Conservation (phyloP, 805 yeast genomes). For the Candida peoriensis region DNA sequence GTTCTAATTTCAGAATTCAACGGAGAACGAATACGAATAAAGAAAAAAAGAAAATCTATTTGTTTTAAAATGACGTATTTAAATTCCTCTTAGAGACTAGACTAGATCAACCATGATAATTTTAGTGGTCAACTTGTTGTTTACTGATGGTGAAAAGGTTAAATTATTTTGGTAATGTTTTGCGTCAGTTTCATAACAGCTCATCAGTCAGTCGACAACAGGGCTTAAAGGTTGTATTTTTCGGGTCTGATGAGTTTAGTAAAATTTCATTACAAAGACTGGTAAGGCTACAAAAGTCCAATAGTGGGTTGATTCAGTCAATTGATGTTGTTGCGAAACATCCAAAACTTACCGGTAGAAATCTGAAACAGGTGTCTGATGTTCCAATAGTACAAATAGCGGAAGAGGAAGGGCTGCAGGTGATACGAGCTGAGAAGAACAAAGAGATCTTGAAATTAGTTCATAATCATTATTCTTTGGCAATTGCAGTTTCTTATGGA, state of each 20-base stretch:
- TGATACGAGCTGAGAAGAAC: slow-evolving; percentile 48
- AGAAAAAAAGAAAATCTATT: no score
- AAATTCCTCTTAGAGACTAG: no score
- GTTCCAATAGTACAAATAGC: slow-evolving; percentile 50
- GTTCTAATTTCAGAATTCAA: no score
- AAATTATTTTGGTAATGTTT: no score
- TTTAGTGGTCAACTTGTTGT: no score
- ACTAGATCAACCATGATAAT: no score
- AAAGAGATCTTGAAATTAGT: slow-evolving; percentile 31
- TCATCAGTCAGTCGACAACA: not conserved
- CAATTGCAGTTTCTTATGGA: slow-evolving; percentile 93
- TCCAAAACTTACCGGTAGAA: slow-evolving; percentile 63
- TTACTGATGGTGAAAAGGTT: no score
- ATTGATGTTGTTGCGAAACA: slow-evolving; percentile 61
- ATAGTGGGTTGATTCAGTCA: slow-evolving; percentile 20
- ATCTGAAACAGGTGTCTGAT: slow-evolving; percentile 38
- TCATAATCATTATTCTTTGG: slow-evolving; percentile 44
- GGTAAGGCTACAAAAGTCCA: slow-evolving; percentile 19
- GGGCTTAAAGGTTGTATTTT: slow-evolving; percentile 46
- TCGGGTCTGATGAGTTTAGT: slow-evolving; percentile 76
- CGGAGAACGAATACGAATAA: no score
- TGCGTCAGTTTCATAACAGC: no score
- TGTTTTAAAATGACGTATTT: no score
- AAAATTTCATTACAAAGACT: slow-evolving; percentile 43
- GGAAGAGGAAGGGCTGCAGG: slow-evolving; percentile 24